These are phyloP conservation scores for Pseudocercospora macadamiae DNA, from an alignment of 2,329 filamentous ascomycete species.

Conservation along the genomic window DNA sequence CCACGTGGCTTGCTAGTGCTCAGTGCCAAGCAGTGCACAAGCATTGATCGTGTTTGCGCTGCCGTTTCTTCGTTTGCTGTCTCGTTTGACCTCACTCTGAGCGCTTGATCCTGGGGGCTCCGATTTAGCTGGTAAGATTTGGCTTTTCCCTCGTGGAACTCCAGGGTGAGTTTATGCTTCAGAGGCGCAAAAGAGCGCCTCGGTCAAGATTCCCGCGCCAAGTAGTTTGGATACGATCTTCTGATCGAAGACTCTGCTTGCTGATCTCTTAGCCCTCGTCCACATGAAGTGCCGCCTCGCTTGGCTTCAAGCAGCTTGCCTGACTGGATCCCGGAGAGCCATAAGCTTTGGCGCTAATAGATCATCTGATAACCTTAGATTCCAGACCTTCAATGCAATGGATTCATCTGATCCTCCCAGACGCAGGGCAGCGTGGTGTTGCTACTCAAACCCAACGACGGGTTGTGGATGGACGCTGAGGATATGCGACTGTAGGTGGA, in stretches of 20 bases:
- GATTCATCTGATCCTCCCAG: background rate
- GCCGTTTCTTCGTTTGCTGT: background rate
- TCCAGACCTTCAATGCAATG: background rate
- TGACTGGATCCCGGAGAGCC: too few relatives aligned
- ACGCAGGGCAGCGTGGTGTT: background rate
- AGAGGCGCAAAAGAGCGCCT: background rate
- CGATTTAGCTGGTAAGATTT: background rate
- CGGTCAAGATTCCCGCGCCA: background rate
- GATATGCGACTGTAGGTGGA: background rate
- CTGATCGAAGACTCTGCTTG: background rate
- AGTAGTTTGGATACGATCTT: background rate
- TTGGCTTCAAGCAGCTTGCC: background rate
- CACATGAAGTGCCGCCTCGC: background rate
- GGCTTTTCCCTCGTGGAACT: background rate
- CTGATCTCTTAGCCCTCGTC: background rate
- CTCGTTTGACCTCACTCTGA: background rate
- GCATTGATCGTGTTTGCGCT: background rate
- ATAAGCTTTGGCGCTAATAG: background rate
- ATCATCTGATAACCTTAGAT: constrained; percentile 4
- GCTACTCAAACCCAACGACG: background rate
- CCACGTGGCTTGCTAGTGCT: background rate
- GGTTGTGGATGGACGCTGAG: background rate
- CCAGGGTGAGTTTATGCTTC: background rate
- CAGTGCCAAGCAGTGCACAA: background rate
- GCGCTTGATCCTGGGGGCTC: background rate